phyloP scores from a whole-genome alignment of 2,329 filamentous ascomycete species.

The Colletotrichum cuscutae region DNA sequence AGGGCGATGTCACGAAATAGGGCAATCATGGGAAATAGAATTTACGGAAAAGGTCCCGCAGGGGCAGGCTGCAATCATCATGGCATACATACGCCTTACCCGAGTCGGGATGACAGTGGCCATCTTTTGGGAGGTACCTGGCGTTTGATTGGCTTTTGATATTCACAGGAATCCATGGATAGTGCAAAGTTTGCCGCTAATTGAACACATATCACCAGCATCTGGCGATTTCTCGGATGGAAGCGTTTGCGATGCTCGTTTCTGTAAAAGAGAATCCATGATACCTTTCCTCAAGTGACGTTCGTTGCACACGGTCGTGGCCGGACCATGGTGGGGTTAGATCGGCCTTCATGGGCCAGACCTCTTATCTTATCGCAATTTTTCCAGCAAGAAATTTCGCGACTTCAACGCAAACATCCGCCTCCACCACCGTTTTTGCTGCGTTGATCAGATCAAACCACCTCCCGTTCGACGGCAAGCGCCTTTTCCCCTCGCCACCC shows the following conservation, averaged over 20 bases:
- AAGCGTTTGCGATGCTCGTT: neutral
- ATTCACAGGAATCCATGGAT: neutral
- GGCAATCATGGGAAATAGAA: constrained; percentile 20
- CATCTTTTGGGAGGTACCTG: constrained; percentile 5
- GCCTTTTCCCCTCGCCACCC: neutral
- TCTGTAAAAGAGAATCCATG: neutral
- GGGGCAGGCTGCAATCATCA: constrained; percentile 10
- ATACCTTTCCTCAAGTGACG: neutral
- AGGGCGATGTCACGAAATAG: constrained; percentile 14
- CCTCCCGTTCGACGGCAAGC: constrained; percentile 11
- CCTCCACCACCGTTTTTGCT: neutral
- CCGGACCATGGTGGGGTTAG: constrained; percentile 22
- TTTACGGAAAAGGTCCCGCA: constrained; percentile 14
- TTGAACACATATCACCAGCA: neutral
- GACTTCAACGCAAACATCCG: neutral
- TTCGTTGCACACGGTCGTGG: neutral
- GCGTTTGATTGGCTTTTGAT: constrained; percentile 1
- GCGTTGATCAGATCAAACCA: neutral
- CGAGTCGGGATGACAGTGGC: constrained; percentile 9
- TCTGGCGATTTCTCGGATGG: no score
- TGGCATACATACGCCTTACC: constrained; percentile 14
- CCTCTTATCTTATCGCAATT: constrained; percentile 36
- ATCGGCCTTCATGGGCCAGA: constrained; percentile 2
- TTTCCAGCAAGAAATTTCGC: constrained; percentile 32
- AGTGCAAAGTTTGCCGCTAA: neutral